A percentile compares a stretch with the other conserved stretches of the same genome.
These are phyloP conservation scores for Erodium trifolium DNA, from an alignment of 441 rosid species.

Conservation along the genomic window DNA sequence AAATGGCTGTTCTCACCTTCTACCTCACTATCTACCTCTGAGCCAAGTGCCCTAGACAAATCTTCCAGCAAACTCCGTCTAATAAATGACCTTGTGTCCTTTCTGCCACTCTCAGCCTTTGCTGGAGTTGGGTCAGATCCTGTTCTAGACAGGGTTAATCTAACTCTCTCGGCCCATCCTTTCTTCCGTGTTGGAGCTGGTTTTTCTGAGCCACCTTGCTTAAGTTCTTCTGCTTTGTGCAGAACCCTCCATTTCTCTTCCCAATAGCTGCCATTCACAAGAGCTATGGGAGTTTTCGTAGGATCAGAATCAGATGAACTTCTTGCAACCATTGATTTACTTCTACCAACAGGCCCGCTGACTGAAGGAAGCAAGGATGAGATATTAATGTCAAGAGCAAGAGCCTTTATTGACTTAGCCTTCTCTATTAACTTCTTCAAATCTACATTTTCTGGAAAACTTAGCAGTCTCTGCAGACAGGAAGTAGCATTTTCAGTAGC, in stretches of 20 bases:
- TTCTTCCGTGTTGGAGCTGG: slow-evolving; percentile 38
- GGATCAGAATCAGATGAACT: slow-evolving; percentile 46
- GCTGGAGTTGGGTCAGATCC: slow-evolving; percentile 59
- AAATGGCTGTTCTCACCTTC: slow-evolving; percentile 23
- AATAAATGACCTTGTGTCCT: slow-evolving; percentile 31
- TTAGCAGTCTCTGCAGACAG: slow-evolving; percentile 78
- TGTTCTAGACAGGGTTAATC: slow-evolving; percentile 46
- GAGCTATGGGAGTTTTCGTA: slow-evolving; percentile 47
- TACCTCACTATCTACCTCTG: slow-evolving; percentile 29
- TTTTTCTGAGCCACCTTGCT: slow-evolving; percentile 35
- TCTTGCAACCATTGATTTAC: slow-evolving; percentile 36
- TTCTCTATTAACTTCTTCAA: slow-evolving; percentile 52
- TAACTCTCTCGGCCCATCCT: slow-evolving; percentile 58
- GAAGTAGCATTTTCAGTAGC: slow-evolving; percentile 83
- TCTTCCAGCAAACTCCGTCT: slow-evolving; percentile 60
- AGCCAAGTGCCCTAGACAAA: slow-evolving; percentile 48
- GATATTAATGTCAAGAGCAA: slow-evolving; percentile 45
- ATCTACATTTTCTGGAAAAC: slow-evolving; percentile 62
- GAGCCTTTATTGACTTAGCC: slow-evolving; percentile 60
- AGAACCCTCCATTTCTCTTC: slow-evolving; percentile 84
- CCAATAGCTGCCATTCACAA: slow-evolving; percentile 81
- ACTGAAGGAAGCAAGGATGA: slow-evolving; percentile 23
- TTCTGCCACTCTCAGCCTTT: slow-evolving; percentile 25
- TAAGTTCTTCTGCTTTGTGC: slow-evolving; percentile 55
- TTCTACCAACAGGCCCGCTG: slow-evolving; percentile 26